Evolutionary conservation across 352 stramenopile genomes (phyloP).

Genomic region (Phytophthora sansomeana): DNA sequence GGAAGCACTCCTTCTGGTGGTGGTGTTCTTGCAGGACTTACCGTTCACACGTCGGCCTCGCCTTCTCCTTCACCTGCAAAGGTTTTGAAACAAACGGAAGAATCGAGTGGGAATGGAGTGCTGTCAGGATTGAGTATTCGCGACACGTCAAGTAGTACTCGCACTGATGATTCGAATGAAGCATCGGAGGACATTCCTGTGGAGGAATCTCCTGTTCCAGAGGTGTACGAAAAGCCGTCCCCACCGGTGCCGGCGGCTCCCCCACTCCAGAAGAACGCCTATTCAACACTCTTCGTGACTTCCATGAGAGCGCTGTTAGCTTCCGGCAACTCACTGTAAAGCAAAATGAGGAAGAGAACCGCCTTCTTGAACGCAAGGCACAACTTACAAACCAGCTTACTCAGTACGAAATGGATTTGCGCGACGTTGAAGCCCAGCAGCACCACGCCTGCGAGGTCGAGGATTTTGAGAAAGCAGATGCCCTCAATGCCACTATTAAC

Average conservation of each 20-base stretch:
- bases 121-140: slow-evolving; percentile 64
- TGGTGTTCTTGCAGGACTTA: slow-evolving; percentile 72
- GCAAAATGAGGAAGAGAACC: slow-evolving; percentile 80
- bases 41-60: slow-evolving; percentile 57
- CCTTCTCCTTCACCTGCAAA: slow-evolving; percentile 45
- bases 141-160: slow-evolving; percentile 24
- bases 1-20: slow-evolving; percentile 28
- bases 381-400: slow-evolving; percentile 75
- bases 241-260: slow-evolving; percentile 35
- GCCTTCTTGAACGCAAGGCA: slow-evolving; percentile 71
- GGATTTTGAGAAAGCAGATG: slow-evolving; percentile 87
- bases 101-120: slow-evolving; percentile 44
- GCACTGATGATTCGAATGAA: slow-evolving; percentile 29
- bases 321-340: slow-evolving; percentile 72
- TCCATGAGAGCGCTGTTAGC: slow-evolving; percentile 72
- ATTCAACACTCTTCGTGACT: slow-evolving; percentile 74
- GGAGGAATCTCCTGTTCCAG: slow-evolving; percentile 18
- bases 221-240: slow-evolving; percentile 40
- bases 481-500: slow-evolving; percentile 83
- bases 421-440: slow-evolving; percentile 82
- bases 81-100: slow-evolving; percentile 19
- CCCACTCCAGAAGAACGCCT: slow-evolving; percentile 73
- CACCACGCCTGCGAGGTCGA: slow-evolving; percentile 82
- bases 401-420: slow-evolving; percentile 83
- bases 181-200: slow-evolving; percentile 16